These are phyloP conservation scores for Coelastrella sp. DNA, from an alignment of 139 green algal genomes.

Conservation along the genomic window DNA sequence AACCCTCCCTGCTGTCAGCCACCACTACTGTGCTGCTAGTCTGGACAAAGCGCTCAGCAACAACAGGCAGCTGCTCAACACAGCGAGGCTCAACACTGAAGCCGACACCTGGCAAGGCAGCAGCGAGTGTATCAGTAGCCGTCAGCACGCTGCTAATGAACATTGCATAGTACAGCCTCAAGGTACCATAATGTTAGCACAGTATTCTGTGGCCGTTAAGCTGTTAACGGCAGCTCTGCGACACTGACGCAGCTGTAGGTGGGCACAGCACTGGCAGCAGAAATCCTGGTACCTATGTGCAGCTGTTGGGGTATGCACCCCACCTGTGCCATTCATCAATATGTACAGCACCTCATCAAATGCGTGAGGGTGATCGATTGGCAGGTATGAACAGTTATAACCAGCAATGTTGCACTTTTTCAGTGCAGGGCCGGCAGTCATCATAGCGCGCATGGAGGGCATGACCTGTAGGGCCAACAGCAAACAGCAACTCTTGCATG, in stretches of 20 bases:
- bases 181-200: no score
- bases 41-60: slow-evolving; percentile 52
- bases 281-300: not conserved
- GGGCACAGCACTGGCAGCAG: no score
- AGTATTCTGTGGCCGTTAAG: no score
- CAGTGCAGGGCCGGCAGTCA: slow-evolving; percentile 59
- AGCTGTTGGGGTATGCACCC: not conserved
- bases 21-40: slow-evolving; percentile 54
- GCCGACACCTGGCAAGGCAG: slow-evolving; percentile 54
- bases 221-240: no score
- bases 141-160: not conserved
- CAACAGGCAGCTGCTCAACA: slow-evolving; percentile 51
- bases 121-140: no score
- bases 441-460: slow-evolving; percentile 58
- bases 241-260: no score
- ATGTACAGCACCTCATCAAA: slow-evolving; percentile 56
- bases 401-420: slow-evolving; percentile 55
- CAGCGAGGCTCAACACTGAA: slow-evolving; percentile 55
- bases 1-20: slow-evolving; percentile 59
- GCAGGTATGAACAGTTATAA: slow-evolving; percentile 91
- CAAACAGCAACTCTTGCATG: no score
- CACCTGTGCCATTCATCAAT: slow-evolving; percentile 49
- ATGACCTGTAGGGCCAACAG: slow-evolving; percentile 47
- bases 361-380: slow-evolving; percentile 75
- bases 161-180: not conserved